These are phyloP conservation scores for Pseudonitzschia pungens DNA, from an alignment of 108 stramenopile species.

Conservation along the genomic window DNA sequence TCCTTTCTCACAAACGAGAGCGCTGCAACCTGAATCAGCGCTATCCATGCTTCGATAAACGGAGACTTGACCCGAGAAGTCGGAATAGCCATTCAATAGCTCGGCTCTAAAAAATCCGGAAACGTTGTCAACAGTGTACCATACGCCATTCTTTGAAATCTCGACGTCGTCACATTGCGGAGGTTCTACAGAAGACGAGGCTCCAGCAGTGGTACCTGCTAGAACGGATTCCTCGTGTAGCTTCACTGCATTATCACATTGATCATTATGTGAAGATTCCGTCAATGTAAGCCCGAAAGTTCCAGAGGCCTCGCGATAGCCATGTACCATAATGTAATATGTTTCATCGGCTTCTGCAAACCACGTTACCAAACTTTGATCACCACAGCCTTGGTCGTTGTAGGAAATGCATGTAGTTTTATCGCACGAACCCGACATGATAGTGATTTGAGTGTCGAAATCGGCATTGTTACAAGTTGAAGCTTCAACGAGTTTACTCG, in stretches of 20 bases:
- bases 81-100: conserved; percentile 12
- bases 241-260: conserved; percentile 16
- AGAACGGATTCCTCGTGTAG: conserved; percentile 15
- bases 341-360: conserved; percentile 23
- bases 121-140: conserved; percentile 27
- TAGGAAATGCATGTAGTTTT: conserved; percentile 21
- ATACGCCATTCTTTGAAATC: conserved; percentile 18
- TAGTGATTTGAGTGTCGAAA: conserved; percentile 38
- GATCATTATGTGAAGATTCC: conserved; percentile 12
- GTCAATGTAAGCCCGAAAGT: conserved; percentile 22
- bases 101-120: conserved; percentile 27
- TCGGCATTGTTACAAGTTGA: conserved; percentile 32
- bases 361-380: conserved; percentile 30
- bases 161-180: conserved; percentile 19
- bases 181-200: neutral
- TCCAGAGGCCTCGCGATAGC: conserved; percentile 27
- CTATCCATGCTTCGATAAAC: conserved; percentile 23
- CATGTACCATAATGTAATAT: conserved; percentile 35
- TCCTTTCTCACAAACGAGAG: conserved; percentile 21
- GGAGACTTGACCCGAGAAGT: conserved; percentile 25
- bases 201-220: conserved; percentile 24
- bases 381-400: conserved; percentile 39
- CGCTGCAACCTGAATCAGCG: conserved; percentile 12
- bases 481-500: conserved; percentile 26
- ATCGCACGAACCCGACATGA: conserved; percentile 23